Evolutionary conservation across 768 basidiomycete species (phyloP).

Genomic region (Xerocomellus amylosporus): DNA sequence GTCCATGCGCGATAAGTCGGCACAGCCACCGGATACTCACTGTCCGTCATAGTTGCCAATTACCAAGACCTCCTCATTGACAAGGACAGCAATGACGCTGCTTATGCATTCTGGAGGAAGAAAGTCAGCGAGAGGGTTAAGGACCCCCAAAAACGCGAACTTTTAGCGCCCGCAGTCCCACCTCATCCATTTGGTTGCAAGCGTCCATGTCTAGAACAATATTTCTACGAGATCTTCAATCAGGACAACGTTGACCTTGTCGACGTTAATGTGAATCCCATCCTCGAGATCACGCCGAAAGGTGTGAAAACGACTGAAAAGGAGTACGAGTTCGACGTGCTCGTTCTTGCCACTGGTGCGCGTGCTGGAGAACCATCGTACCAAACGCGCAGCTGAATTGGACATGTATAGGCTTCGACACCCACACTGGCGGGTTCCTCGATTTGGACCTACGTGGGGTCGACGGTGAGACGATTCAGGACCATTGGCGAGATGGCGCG

Average conservation of each 20-base stretch:
- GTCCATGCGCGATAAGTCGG: no score
- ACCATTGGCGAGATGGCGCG: constrained; percentile 16
- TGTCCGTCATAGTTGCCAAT: neutral
- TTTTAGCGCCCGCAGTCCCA: neutral
- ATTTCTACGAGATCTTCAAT: constrained; percentile 9
- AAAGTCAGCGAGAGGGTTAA: constrained; percentile 2
- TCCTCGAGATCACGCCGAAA: constrained; percentile 3
- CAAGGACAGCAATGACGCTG: neutral
- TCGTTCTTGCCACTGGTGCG: constrained; percentile 5
- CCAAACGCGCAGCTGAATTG: neutral
- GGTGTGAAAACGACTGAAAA: constrained; percentile 6
- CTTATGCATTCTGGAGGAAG: constrained; percentile 10
- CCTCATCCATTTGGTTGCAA: constrained; percentile 13
- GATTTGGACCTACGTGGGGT: constrained; percentile 12
- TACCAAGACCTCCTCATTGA: constrained; percentile 4
- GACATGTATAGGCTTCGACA: constrained; percentile 2
- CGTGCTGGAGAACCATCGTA: neutral
- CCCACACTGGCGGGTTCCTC: neutral
- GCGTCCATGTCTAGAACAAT: constrained; percentile 4
- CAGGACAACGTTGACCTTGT: constrained; percentile 11
- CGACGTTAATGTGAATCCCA: constrained; percentile 1
- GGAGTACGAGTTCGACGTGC: constrained; percentile 8
- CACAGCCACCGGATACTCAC: neutral
- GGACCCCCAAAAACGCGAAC: constrained; percentile 1
- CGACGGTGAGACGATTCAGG: constrained; percentile 9